Base-by-base conservation (phyloP, 2,329 filamentous ascomycete genomes). In the Geosmithia morbida region DNA sequence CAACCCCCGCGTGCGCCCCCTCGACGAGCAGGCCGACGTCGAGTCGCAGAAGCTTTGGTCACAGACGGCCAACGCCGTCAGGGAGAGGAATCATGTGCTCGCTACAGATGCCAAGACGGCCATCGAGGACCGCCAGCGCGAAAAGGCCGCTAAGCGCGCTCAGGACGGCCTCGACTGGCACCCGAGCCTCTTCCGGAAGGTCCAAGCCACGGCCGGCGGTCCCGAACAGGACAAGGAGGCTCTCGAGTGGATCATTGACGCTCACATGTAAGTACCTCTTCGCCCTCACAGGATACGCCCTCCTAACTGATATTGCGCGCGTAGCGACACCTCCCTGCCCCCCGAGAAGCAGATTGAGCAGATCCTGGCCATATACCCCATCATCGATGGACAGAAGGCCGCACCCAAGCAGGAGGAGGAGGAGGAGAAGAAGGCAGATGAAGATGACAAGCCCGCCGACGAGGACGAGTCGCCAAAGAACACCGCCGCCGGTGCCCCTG, bases 91-190 rank as follows among this genome's bases (percentile, higher is more conserved):
- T 56, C 92, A 98, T 57, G 85, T 87, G 54, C 66, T 83, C 8
- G 92, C 92, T 3, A 98, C 92, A 1, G 85, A 92, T 52, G 90
- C 96, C 59, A 98, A 98, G 69, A 89, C 86, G n/a, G 85, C 84
- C 61, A 87, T 98, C 50, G 92, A 98, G 61, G 90, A 97, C 57
- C 81, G 77, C 58, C 92, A 98, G 64, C 77, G 92, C 57, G 83
- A 89, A 52, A 90, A 96, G 59, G 88, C 92, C 2, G 83, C 88
- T 17, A 79, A 79, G 57, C 76, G 92, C 56, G 77, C 77, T 30
- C 83, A 88, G 44, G 81, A 89, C 11, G 83, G 83, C 13, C 69
- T 88, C 7, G 87, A 94, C 52, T 98, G 92, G 92, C 78, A 81
- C 33, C 90, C 92, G 1, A 80, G 81, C 52, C 74, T 97, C 13